phyloP scores from a whole-genome alignment of 257 asterid genomes.

The Scutellaria minor region DNA sequence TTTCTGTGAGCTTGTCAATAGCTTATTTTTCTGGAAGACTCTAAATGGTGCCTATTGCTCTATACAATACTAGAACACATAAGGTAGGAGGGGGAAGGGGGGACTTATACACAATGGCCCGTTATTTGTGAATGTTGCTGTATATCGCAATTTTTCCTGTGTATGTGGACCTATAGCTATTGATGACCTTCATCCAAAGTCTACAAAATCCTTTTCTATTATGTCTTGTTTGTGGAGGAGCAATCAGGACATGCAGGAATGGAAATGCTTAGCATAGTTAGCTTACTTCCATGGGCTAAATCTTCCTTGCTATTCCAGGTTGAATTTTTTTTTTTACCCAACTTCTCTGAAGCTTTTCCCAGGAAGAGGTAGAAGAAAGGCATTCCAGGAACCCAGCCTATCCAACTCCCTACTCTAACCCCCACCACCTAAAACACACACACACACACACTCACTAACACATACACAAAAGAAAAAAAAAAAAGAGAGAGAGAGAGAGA shows the following conservation, averaged over 20 bases:
- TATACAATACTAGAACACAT: background rate
- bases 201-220: conserved; percentile 2
- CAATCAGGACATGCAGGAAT: conserved; percentile 11
- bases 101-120: background rate
- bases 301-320: background rate
- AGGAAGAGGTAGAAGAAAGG: conserved; percentile 13
- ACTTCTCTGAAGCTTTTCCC: background rate
- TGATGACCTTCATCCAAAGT: background rate
- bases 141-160: background rate
- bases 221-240: conserved; percentile 19
- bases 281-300: background rate
- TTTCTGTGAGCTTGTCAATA: conserved; percentile 12
- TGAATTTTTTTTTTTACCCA: background rate
- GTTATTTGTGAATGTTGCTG: conserved; percentile 1
- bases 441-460: background rate
- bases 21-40: conserved; percentile 15
- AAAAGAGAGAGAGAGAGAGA: background rate
- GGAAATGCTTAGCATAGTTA: conserved; percentile 15
- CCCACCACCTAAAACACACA: background rate
- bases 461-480: background rate
- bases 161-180: background rate
- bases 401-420: background rate
- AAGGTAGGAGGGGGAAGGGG: no score
- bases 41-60: conserved; percentile 16
- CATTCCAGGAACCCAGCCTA: conserved; percentile 1